phyloP scores from a whole-genome alignment of 176 grass and related monocot genomes.

The Pontederia paniculata region DNA sequence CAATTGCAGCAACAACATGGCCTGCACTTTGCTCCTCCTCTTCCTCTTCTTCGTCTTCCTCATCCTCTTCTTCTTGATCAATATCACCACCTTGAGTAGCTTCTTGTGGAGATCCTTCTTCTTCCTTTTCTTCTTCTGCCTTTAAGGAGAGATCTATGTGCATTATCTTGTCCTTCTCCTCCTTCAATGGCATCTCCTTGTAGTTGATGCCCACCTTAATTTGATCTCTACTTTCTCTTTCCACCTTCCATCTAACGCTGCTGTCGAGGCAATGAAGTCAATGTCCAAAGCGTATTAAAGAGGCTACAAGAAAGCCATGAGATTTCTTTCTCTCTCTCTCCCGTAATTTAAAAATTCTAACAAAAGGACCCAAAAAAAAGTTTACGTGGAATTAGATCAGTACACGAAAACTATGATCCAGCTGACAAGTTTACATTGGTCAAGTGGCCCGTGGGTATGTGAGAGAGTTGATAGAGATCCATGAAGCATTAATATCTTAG shows the following conservation, averaged over 20 bases:
- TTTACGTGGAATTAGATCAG: background rate
- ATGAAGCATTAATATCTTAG: no score
- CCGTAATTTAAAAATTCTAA: no score
- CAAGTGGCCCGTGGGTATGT: no score
- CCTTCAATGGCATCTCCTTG: constrained; percentile 32
- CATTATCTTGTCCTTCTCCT: constrained; percentile 26
- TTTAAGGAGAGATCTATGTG: constrained; percentile 62
- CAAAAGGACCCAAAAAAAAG: no score
- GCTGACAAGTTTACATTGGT: background rate
- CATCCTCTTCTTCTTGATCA: constrained; percentile 13
- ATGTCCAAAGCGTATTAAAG: constrained; percentile 56
- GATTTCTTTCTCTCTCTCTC: constrained; percentile 8
- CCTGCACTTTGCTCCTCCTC: constrained; percentile 12
- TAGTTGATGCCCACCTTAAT: constrained; percentile 5
- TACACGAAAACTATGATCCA: background rate
- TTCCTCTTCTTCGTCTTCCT: constrained; percentile 13
- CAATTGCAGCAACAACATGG: constrained; percentile 38
- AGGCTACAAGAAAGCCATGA: constrained; percentile 33
- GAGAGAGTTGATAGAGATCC: no score
- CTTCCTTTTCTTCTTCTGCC: constrained; percentile 24
- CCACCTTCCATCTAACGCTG: constrained; percentile 40
- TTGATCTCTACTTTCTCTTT: constrained; percentile 13
- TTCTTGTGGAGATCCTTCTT: background rate
- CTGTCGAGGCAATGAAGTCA: constrained; percentile 67
- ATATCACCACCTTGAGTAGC: background rate